Evolutionary conservation across 352 stramenopile species (phyloP).

Genomic region (Phytophthora tentaculata): DNA sequence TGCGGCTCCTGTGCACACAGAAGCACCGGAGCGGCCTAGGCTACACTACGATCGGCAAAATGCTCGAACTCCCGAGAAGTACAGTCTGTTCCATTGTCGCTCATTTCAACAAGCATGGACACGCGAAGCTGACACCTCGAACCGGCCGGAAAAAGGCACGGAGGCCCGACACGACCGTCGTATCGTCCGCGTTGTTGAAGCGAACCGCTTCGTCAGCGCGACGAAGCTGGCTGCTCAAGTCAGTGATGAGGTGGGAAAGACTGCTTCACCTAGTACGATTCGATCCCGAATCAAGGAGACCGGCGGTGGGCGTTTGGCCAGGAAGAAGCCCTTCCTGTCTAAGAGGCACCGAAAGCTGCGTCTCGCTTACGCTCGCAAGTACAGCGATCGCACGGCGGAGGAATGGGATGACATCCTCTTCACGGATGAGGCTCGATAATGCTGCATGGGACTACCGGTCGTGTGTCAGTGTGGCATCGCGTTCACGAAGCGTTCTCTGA

Average conservation of each 20-base stretch:
- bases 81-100: background rate
- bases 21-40: background rate
- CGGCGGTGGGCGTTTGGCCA: too few relatives aligned
- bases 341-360: background rate
- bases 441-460: background rate
- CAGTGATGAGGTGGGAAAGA: too few relatives aligned
- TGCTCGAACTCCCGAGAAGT: background rate
- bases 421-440: background rate
- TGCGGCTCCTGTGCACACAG: background rate
- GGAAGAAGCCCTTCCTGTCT: background rate
- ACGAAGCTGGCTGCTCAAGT: too few relatives aligned
- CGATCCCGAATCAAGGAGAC: too few relatives aligned
- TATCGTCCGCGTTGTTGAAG: too few relatives aligned
- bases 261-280: too few relatives aligned
- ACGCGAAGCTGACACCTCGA: background rate
- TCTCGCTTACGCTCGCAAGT: background rate
- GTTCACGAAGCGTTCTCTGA: background rate
- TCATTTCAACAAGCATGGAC: background rate
- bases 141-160: background rate
- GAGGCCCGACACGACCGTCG: background rate
- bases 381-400: background rate
- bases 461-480: background rate
- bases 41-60: background rate
- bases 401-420: background rate
- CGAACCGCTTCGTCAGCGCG: too few relatives aligned